Evolutionary conservation across 805 yeast genomes (phyloP), one percentile per base, ranked within the genome.

Genomic region (Barnettozyma populi): DNA sequence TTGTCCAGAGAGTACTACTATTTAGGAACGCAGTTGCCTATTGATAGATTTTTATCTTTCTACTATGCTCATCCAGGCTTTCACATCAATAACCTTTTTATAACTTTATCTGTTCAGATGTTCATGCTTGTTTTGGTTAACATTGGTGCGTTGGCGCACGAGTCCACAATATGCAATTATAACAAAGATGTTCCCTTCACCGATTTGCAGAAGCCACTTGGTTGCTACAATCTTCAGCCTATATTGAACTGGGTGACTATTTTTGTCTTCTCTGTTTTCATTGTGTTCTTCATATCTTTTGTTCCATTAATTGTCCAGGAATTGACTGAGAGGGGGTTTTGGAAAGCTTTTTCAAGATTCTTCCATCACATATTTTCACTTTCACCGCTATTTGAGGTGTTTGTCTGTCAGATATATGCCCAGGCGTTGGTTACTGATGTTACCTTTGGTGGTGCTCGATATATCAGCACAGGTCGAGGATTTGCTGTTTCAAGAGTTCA

Each of bases 11-110:
- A 92, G 60, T 89, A 90, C 66, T 92, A 84, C 64, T 89, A 87
- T 65, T 66, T 92, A 51, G 97, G 98, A 2, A 88, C 96, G 2
- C 88, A 82, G 57, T 70, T 92, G 46, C 96, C 97, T 2, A 73
- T 90, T 39, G 97, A 92, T 63, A 69, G 97, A 43, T 90, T 92
- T 68, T 67, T 92, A 45, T 88, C 97, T 0, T 92, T 92, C 67
- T 92, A 87, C 66, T 92, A 92, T 68, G 98, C 98, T 0, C 98
- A 92, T 65, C 92, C 97, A 10, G 98, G 98, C 6, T 92, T 92
- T 70, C 98, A 92, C 66, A 71, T 92, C 57, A 92, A 92, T 64
- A 92, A 92, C 63, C 72, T 90, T 55, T 87, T 90, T 59, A 92
- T 92, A 52, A 82, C 89, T 57, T 65, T 89, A 34, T 89, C 97